Percentiles rank a stretch among this genome's conserved stretches.
phyloP scores from a whole-genome alignment of 2,329 filamentous ascomycete species.

The Amylocarpus encephaloides region DNA sequence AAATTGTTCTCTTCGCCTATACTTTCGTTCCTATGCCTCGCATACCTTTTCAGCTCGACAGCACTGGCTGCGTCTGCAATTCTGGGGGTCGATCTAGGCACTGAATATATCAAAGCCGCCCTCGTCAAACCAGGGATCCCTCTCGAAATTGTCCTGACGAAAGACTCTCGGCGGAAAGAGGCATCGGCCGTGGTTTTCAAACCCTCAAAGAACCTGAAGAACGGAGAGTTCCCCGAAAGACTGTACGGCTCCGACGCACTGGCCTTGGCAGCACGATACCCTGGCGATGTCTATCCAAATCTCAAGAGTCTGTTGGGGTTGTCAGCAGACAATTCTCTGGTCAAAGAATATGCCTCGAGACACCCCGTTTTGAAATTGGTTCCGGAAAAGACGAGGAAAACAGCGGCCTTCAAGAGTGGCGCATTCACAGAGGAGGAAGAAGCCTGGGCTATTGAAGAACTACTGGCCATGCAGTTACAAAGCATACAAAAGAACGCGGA shows the following conservation, averaged over 20 bases:
- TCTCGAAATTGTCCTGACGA: constrained; percentile 94
- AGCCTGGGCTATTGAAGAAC: constrained; percentile 77
- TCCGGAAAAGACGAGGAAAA: constrained; percentile 53
- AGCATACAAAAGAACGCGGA: constrained; percentile 88
- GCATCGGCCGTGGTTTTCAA: constrained; percentile 89
- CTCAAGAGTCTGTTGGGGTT: constrained; percentile 86
- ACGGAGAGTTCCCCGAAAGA: constrained; percentile 73
- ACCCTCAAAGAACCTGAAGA: constrained; percentile 60
- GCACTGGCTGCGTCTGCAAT: constrained; percentile 55
- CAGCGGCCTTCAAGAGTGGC: constrained; percentile 76
- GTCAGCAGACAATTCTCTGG: constrained; percentile 50
- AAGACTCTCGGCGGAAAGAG: constrained; percentile 96
- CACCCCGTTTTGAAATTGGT: constrained; percentile 74
- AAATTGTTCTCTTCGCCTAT: constrained; percentile 24
- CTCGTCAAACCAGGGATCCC: constrained; percentile 95
- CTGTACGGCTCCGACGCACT: constrained; percentile 89
- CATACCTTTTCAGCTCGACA: constrained; percentile 30
- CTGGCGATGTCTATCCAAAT: constrained; percentile 90
- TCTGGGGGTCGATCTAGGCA: constrained; percentile 87
- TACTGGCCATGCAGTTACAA: constrained; percentile 93
- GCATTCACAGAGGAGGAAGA: constrained; percentile 57
- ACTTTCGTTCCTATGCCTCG: constrained; percentile 27
- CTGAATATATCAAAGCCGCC: constrained; percentile 92
- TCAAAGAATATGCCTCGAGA: constrained; percentile 64
- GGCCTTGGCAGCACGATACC: constrained; percentile 79